phyloP scores from a whole-genome alignment of 768 basidiomycete genomes.

The Lactarius evosmus region DNA sequence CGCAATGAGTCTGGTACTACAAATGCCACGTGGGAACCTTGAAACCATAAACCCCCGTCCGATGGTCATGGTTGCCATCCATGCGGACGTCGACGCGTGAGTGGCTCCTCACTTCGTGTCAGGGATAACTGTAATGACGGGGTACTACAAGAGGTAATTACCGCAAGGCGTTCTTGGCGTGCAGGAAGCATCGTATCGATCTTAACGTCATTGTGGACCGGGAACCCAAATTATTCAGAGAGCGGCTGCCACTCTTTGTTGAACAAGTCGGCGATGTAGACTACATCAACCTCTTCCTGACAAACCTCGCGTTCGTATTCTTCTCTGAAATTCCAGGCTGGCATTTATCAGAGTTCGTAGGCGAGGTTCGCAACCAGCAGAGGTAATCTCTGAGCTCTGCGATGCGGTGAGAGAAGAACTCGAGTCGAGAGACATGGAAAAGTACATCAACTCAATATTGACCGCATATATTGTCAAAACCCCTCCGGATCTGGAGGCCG shows the following conservation, averaged over 20 bases:
- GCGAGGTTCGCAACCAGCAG: conserved; percentile 55
- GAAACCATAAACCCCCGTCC: conserved; percentile 95
- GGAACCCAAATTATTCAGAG: conserved; percentile 62
- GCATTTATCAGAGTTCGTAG: conserved; percentile 39
- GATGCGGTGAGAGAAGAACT: conserved; percentile 71
- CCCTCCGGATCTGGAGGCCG: conserved; percentile 89
- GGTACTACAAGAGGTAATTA: conserved; percentile 57
- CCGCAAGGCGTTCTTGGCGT: conserved; percentile 84
- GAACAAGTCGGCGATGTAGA: conserved; percentile 89
- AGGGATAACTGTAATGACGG: not conserved
- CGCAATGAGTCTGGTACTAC: conserved; percentile 84
- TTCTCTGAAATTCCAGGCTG: not conserved
- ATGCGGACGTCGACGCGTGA: conserved; percentile 69
- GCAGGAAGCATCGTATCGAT: conserved; percentile 91
- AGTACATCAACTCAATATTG: conserved; percentile 86
- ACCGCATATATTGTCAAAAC: conserved; percentile 91
- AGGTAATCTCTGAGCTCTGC: conserved; percentile 65
- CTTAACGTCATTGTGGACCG: conserved; percentile 86
- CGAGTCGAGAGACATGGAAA: conserved; percentile 64
- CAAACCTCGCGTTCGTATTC: conserved; percentile 66
- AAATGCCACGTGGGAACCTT: conserved; percentile 97
- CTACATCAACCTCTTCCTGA: conserved; percentile 88
- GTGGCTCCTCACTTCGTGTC: conserved; percentile 31
- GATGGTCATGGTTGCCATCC: conserved; percentile 82
- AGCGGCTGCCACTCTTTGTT: conserved; percentile 61